Evolutionary conservation across 2,329 filamentous ascomycete species (phyloP).

Genomic region (Davidsoniella virescens): DNA sequence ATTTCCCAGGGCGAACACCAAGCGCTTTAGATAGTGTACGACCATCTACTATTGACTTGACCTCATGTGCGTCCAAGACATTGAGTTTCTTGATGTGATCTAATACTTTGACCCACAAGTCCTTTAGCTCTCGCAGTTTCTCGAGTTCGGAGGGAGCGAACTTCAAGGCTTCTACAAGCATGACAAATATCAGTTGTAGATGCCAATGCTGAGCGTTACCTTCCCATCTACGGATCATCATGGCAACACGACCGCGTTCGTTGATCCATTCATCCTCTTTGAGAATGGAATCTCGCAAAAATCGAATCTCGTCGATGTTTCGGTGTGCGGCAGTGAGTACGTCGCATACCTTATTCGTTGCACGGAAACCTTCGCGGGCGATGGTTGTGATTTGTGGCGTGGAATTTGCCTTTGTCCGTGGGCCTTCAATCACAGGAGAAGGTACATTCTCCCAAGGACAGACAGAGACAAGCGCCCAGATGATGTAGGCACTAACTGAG

Average conservation of each 20-base stretch:
- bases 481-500: slow-evolving; percentile 49
- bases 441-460: slow-evolving; percentile 50
- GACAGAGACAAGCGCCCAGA: slow-evolving; percentile 63
- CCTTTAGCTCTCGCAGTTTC: slow-evolving; percentile 18
- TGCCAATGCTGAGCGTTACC: slow-evolving; percentile 46
- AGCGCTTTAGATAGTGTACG: slow-evolving; percentile 54
- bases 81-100: slow-evolving; percentile 38
- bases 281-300: slow-evolving; percentile 39
- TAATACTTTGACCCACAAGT: slow-evolving; percentile 18
- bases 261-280: slow-evolving; percentile 28
- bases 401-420: slow-evolving; percentile 33
- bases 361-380: slow-evolving; percentile 62
- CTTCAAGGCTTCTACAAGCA: slow-evolving; percentile 44
- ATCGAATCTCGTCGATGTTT: slow-evolving; percentile 47
- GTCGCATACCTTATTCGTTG: slow-evolving; percentile 58
- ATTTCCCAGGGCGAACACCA: slow-evolving; percentile 56
- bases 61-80: slow-evolving; percentile 38
- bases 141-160: slow-evolving; percentile 18
- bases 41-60: slow-evolving; percentile 58
- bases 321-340: slow-evolving; percentile 48
- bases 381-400: slow-evolving; percentile 39
- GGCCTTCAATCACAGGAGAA: slow-evolving; percentile 25
- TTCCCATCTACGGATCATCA: slow-evolving; percentile 61
- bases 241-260: slow-evolving; percentile 50
- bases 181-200: slow-evolving; percentile 49